Conservation (phyloP, 495 filamentous ascomycete genomes). For the Xylaria castorea region DNA sequence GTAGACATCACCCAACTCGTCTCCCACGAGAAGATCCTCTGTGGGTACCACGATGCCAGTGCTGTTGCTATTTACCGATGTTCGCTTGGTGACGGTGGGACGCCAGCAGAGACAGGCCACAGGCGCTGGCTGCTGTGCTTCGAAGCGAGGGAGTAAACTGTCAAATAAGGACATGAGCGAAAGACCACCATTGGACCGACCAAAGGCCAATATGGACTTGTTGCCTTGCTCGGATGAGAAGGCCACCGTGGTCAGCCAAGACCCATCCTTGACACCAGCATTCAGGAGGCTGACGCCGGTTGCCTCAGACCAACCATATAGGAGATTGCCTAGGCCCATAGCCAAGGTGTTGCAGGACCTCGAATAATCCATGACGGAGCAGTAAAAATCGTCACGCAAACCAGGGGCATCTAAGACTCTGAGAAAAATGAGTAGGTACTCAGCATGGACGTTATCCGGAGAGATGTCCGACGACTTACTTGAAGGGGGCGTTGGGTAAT, state of each 20-base stretch:
- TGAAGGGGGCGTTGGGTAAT: constrained; percentile 77
- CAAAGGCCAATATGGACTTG: constrained; percentile 84
- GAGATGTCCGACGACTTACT: constrained; percentile 54
- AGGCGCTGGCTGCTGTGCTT: constrained; percentile 69
- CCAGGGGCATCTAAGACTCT: constrained; percentile 86
- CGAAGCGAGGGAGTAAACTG: constrained; percentile 66
- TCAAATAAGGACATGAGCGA: constrained; percentile 61
- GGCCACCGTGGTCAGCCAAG: constrained; percentile 76
- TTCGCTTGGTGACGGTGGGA: constrained; percentile 54
- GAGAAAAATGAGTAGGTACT: constrained; percentile 20
- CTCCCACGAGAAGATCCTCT: constrained; percentile 88
- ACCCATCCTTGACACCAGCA: constrained; percentile 43
- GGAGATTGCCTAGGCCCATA: constrained; percentile 76
- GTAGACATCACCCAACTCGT: constrained; percentile 84
- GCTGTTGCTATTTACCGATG: constrained; percentile 45
- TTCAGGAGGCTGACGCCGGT: constrained; percentile 56
- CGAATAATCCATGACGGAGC: constrained; percentile 88
- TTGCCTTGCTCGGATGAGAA: constrained; percentile 84
- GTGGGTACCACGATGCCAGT: constrained; percentile 54
- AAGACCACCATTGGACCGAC: constrained; percentile 70
- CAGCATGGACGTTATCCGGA: background rate
- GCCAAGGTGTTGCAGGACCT: constrained; percentile 74
- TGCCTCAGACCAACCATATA: constrained; percentile 90
- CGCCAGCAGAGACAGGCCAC: constrained; percentile 80
- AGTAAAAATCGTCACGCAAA: constrained; percentile 94